phyloP scores from a whole-genome alignment of 2,329 filamentous ascomycete species.

The Colletotrichum gloeosporioides region DNA sequence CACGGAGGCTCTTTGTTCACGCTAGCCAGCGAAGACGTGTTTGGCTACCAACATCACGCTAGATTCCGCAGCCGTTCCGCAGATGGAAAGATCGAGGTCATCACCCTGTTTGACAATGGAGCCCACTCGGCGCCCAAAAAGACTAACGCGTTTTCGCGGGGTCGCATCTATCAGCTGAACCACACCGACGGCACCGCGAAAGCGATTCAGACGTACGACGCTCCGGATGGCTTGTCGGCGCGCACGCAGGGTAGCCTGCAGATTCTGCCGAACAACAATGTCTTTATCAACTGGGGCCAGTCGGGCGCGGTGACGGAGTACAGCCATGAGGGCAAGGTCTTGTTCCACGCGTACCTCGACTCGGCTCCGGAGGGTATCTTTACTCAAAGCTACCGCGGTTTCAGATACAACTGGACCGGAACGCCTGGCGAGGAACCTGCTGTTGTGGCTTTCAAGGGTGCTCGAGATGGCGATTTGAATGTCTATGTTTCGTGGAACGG shows the following conservation, averaged over 20 bases:
- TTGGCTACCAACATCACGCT: background rate
- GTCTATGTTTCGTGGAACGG: background rate
- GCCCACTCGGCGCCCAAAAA: background rate
- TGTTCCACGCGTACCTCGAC: background rate
- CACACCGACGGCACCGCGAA: background rate
- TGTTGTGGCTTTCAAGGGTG: background rate
- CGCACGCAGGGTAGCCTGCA: background rate
- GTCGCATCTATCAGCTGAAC: background rate
- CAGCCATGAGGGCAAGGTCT: background rate
- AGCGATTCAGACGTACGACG: background rate
- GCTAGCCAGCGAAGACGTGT: background rate
- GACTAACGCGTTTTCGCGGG: background rate
- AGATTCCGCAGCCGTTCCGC: background rate
- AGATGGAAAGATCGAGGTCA: background rate
- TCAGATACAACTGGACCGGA: background rate
- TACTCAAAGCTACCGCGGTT: background rate
- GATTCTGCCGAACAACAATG: background rate
- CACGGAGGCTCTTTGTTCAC: background rate
- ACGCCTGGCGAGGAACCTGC: background rate
- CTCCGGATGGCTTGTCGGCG: background rate
- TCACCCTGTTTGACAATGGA: background rate
- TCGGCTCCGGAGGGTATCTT: background rate
- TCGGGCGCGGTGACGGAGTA: background rate
- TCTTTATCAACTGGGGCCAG: background rate
- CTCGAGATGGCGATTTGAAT: accelerated